Base-by-base conservation (phyloP, 306 rosid genomes). In the Cucurbita pepo region DNA sequence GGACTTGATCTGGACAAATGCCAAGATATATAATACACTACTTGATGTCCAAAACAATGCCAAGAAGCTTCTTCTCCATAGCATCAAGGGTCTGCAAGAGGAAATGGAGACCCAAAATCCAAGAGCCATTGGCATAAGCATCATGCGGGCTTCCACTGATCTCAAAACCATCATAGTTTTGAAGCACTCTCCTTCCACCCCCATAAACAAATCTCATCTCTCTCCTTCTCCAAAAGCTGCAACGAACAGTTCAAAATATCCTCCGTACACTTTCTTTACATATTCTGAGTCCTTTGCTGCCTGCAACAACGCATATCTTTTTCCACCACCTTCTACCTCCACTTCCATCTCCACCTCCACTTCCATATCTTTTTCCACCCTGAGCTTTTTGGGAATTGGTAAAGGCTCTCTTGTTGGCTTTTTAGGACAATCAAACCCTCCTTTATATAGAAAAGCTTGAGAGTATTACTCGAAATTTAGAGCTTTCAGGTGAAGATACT, bases 1-100 rank as follows among this genome's bases (percentile, higher is more conserved):
- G 34, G 34, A 30, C 34, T 30, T 30, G 34, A 30, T 30, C 34
- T 30, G 34, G 34, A 30, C 34, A 30, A 30, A 30, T 30, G 34
- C 34, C 34, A 30, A 30, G 34, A 30, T 30, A 30, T 30, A 30
- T 30, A 30, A 30, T 30, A 30, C 34, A 30, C 22, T 81, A 85
- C 96, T 89, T 88, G 96, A 70, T 88, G 91, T 7, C 96, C 93
- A 41, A 90, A 88, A 83, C 93, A 90, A 90, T 84, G 47, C 94
- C 91, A 11, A 90, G 90, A 66, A 90, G 19, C 78, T 86, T 88
- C 79, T 88, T 90, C 70, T 72, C 78, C 88, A 86, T 88, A 71
- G 87, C 79, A 74, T 86, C 83, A 13, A 90, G 65, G 75, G 77
- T 85, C 71, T 77, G 85, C 67, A 90, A 52, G 75, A 90, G 81